These are phyloP conservation scores for Castanea crenata DNA, from an alignment of 306 rosid species.

Conservation along the genomic window DNA sequence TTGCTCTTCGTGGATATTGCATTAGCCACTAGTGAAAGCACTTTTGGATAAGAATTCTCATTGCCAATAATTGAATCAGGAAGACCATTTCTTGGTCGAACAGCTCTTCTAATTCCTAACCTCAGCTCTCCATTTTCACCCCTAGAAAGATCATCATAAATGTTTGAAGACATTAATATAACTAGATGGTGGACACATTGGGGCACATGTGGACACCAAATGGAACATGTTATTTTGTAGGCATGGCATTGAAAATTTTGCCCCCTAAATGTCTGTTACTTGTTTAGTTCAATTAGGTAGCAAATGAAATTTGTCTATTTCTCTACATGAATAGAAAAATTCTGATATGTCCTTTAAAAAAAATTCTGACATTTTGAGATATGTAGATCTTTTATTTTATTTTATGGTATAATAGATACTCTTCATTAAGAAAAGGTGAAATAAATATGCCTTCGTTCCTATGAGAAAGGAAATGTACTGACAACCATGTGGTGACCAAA, in stretches of 20 bases:
- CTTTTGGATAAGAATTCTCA: slow-evolving; percentile 60
- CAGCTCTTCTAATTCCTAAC: slow-evolving; percentile 90
- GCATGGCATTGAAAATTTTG: not conserved
- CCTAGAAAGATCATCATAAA: slow-evolving; percentile 44
- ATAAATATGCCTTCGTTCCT: not conserved
- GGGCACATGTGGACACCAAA: not conserved
- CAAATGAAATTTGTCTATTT: not conserved
- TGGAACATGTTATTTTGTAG: not conserved
- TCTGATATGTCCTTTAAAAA: not conserved
- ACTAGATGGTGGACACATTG: not conserved
- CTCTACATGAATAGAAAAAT: not conserved
- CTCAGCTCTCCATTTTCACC: slow-evolving; percentile 94
- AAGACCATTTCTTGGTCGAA: slow-evolving; percentile 82
- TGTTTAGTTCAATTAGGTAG: not conserved
- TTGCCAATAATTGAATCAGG: slow-evolving; percentile 75
- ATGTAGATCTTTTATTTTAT: not conserved
- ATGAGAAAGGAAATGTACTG: not conserved
- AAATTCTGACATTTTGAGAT: not conserved
- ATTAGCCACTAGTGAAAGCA: slow-evolving; percentile 73
- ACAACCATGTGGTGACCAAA: not conserved
- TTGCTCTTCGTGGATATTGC: slow-evolving; percentile 77
- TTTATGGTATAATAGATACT: not conserved
- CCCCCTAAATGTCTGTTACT: not conserved
- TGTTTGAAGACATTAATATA: slow-evolving; percentile 16
- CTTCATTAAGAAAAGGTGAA: not conserved